These are phyloP conservation scores for Ramicandelaber brevisporus DNA, from an alignment of 192 early-diverging fungal species.

Conservation along the genomic window DNA sequence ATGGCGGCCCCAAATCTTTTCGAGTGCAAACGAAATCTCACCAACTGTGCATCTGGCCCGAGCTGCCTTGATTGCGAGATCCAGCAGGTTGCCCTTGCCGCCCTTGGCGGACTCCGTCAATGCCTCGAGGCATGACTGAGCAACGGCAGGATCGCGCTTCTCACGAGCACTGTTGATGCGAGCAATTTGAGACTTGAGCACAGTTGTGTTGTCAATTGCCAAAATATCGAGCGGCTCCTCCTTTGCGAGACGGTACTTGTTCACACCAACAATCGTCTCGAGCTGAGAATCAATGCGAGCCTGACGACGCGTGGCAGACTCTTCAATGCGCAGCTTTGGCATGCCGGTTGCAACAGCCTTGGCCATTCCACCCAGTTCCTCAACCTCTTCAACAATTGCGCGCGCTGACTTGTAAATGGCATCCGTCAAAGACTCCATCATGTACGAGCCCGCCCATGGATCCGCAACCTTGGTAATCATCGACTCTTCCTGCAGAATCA, in stretches of 20 bases:
- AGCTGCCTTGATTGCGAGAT: conserved; percentile 43
- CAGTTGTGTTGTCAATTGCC: conserved; percentile 57
- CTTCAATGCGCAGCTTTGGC: conserved; percentile 74
- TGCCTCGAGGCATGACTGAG: conserved; percentile 23
- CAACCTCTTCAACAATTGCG: conserved; percentile 50
- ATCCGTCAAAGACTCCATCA: conserved; percentile 79
- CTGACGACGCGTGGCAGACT: conserved; percentile 65
- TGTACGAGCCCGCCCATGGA: conserved; percentile 78
- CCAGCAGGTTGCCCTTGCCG: conserved; percentile 45
- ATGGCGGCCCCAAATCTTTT: conserved; percentile 62
- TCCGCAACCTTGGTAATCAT: conserved; percentile 71
- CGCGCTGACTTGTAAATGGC: conserved; percentile 43
- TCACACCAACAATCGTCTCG: conserved; percentile 71
- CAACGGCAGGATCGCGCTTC: conserved; percentile 23
- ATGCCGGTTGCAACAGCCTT: conserved; percentile 69
- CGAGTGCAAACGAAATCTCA: conserved; percentile 58
- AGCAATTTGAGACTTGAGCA: conserved; percentile 37
- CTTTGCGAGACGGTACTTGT: conserved; percentile 52
- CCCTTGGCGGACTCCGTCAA: conserved; percentile 38
- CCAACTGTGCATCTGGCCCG: conserved; percentile 59
- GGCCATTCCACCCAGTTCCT: conserved; percentile 72
- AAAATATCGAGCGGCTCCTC: conserved; percentile 42
- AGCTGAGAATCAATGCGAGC: conserved; percentile 72
- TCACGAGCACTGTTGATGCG: conserved; percentile 28
- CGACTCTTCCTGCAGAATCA: conserved; percentile 73